Evolutionary conservation across 1,284 basidiomycete species (phyloP), one percentile per base, ranked within the genome.

Genomic region (Porogramme epimiltina): DNA sequence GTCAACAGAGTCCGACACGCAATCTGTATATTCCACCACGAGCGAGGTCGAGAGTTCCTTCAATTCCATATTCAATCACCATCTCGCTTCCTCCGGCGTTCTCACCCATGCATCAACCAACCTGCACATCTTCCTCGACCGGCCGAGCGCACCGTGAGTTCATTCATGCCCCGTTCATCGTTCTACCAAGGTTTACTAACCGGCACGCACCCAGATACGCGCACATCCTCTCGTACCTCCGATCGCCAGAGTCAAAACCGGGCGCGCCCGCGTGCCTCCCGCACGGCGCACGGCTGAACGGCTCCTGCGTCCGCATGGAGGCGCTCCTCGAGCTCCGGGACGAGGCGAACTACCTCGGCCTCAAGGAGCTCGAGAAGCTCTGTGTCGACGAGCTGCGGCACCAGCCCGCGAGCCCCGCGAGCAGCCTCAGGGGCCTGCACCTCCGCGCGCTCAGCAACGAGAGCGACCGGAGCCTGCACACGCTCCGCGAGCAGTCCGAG

Each of bases 51-150:
- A 68, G 18, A 66, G 64, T 34, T 63, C 68, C 3, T 71, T 73
- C 64, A 66, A 69, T 51, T 73, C 72, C 73, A 84, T 71, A 51
- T 85, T 87, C 64, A 78, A 74, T 36, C 73, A 80, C 39, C 86
- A 89, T 61, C 78, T 88, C 18, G 69, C 77, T 15, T 78, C 83
- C 15, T 78, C 81, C 39, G 85, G 82, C 3, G 68, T 82, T 33
- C 63, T 85, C 3, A 62, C 80, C 1, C 73, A 73, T 41, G 64
- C 75, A 4, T 71, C 80, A 4, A 69, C 72, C 24, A 73, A 68
- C 46, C 70, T 91, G 34, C 86, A 89, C 58, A 63, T 91, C n/a
- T 91, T 91, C 70, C 72, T 92, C n/a, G 89, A 92, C 62, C 75
- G 89, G 37, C 80, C 89, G 1, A 89, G 88, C 62, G 73, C 81